Conservation (phyloP, 345 rosid genomes). For the Lagerstroemia speciosa region DNA sequence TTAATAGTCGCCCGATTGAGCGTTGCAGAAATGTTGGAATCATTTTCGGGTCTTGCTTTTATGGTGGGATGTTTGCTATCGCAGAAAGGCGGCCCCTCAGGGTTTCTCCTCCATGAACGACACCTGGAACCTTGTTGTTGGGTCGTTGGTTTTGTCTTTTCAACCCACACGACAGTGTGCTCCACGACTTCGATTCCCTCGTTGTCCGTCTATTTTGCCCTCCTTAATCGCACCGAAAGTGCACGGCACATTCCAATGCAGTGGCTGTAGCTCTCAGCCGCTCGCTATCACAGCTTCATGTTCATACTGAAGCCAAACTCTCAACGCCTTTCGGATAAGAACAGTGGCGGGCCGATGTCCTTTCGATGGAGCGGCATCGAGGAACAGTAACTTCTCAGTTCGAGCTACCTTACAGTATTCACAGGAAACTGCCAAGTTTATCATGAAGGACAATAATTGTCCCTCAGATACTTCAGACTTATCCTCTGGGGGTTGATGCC, state of each 20-base stretch:
- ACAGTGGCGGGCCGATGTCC: background rate
- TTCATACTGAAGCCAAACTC: too few relatives aligned
- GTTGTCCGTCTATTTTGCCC: background rate
- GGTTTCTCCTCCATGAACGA: background rate
- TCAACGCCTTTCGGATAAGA: background rate
- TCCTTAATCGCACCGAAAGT: background rate
- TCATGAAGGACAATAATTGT: too few relatives aligned
- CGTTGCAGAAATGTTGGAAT: too few relatives aligned
- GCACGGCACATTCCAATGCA: background rate
- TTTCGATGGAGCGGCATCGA: background rate
- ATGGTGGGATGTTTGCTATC: too few relatives aligned
- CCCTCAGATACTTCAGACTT: too few relatives aligned
- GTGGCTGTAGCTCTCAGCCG: background rate
- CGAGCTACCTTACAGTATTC: too few relatives aligned
- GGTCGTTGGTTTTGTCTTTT: constrained; percentile 6
- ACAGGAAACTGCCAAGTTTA: too few relatives aligned
- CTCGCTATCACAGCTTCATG: too few relatives aligned
- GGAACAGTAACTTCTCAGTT: too few relatives aligned
- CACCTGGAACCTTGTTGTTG: background rate
- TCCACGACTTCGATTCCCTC: background rate
- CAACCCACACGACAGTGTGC: background rate
- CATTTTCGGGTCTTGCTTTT: too few relatives aligned
- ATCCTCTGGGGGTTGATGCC: too few relatives aligned
- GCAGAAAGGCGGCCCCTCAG: background rate
- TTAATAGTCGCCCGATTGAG: too few relatives aligned